Evolutionary conservation across 768 basidiomycete genomes (phyloP).

Genomic region (Russula sp.): DNA sequence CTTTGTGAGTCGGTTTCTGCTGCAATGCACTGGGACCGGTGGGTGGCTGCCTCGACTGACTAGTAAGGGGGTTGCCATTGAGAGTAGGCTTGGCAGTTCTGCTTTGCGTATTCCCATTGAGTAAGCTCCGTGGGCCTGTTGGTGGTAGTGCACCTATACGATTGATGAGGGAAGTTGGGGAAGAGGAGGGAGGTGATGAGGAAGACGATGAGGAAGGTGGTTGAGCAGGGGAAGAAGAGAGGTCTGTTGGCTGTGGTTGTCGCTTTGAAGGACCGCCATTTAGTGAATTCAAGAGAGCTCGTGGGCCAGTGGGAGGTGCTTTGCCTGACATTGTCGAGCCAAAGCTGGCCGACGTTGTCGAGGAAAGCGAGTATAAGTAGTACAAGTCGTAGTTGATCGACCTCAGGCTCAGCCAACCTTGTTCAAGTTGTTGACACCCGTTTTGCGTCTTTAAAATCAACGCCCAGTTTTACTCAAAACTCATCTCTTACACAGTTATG

Average conservation of each 20-base stretch:
- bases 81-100: conserved; percentile 38
- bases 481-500: too few species aligned
- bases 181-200: conserved; percentile 30
- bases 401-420: not conserved
- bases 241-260: conserved; percentile 20
- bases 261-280: conserved; percentile 26
- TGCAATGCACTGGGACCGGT: conserved; percentile 30
- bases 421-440: conserved; percentile 19
- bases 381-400: conserved; percentile 9
- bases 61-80: conserved; percentile 37
- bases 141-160: conserved; percentile 53
- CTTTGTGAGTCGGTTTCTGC: conserved; percentile 34
- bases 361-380: conserved; percentile 12
- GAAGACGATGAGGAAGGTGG: conserved; percentile 31
- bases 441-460: conserved; percentile 12
- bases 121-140: conserved; percentile 59
- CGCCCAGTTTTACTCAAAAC: not conserved
- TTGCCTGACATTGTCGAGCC: conserved; percentile 61
- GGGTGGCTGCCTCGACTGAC: conserved; percentile 29
- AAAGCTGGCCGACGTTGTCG: conserved; percentile 22
- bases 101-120: conserved; percentile 32
- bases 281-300: conserved; percentile 55
- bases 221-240: conserved; percentile 16
- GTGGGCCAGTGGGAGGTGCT: conserved; percentile 67
- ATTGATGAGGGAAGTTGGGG: conserved; percentile 31